A percentile compares a stretch with the other conserved stretches of the same genome.
Conservation (phyloP, 2,329 filamentous ascomycete species). For the Dothidotthia symphoricarpi region DNA sequence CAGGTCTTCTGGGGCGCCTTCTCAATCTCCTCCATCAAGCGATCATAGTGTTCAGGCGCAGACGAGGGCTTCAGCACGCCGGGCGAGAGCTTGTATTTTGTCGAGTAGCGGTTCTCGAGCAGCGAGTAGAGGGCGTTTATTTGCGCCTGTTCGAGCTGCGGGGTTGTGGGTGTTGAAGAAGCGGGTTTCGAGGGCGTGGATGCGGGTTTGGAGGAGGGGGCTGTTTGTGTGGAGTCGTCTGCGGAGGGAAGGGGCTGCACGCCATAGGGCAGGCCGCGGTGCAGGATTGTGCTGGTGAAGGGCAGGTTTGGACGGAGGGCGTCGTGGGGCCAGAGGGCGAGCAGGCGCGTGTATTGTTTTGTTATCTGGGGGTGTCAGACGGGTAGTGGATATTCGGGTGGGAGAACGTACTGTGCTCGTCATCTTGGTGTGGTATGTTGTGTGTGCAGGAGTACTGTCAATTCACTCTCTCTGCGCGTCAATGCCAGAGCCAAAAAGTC, state of each 20-base stretch:
- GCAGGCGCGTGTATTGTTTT: slow-evolving; percentile 52
- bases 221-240: slow-evolving; percentile 6
- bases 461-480: not conserved
- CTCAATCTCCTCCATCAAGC: slow-evolving; percentile 39
- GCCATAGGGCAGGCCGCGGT: slow-evolving; percentile 38
- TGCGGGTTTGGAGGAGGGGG: slow-evolving; percentile 8
- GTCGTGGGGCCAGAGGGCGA: slow-evolving; percentile 52
- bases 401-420: slow-evolving; percentile 12
- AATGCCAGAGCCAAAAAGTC: slow-evolving; percentile 1
- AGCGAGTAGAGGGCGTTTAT: slow-evolving; percentile 60
- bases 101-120: slow-evolving; percentile 59
- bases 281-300: slow-evolving; percentile 47
- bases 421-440: slow-evolving; percentile 13
- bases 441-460: too few species aligned
- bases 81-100: slow-evolving; percentile 35
- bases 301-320: slow-evolving; percentile 49
- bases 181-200: slow-evolving; percentile 9
- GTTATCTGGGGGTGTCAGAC: slow-evolving; percentile 29
- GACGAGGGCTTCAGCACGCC: slow-evolving; percentile 32
- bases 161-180: slow-evolving; percentile 12
- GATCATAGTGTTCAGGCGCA: slow-evolving; percentile 38
- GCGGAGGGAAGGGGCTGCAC: slow-evolving; percentile 25
- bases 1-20: slow-evolving; percentile 36
- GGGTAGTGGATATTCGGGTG: not conserved
- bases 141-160: slow-evolving; percentile 44